Conservation (phyloP, 192 early-diverging fungal genomes). For the Dissophora globulifera region DNA sequence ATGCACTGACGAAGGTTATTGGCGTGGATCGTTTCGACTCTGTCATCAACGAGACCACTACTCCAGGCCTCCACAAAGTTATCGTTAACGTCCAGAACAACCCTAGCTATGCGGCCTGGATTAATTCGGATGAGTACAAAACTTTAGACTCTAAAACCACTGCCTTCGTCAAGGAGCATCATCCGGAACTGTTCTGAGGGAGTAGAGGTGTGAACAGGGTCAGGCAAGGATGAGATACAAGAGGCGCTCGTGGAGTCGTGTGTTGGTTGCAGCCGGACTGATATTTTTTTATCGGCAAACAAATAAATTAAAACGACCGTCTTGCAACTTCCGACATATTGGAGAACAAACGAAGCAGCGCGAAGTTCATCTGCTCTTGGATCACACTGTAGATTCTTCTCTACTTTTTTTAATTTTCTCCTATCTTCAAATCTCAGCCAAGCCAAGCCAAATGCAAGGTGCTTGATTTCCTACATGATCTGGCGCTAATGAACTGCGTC, state of each 20-base stretch:
- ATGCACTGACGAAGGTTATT: conserved; percentile 24
- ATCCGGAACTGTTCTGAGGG: conserved; percentile 8
- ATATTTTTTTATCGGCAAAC: too few species aligned
- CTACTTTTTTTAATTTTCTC: too few species aligned
- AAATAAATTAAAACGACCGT: too few species aligned
- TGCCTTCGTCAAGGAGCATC: conserved; percentile 12
- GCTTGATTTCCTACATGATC: background rate
- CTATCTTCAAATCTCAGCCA: too few species aligned
- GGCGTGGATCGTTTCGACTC: conserved; percentile 17
- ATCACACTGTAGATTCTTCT: too few species aligned
- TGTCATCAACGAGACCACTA: conserved; percentile 22
- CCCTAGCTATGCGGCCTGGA: conserved; percentile 21
- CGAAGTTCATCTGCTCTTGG: too few species aligned
- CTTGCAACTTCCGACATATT: too few species aligned
- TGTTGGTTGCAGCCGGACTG: too few species aligned
- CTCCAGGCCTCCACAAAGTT: conserved; percentile 18
- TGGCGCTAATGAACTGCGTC: conserved; percentile 46
- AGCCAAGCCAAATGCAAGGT: background rate
- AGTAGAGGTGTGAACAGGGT: too few species aligned
- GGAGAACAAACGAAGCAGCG: too few species aligned
- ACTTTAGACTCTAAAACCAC: conserved; percentile 10
- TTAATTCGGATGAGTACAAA: conserved; percentile 24
- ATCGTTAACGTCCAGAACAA: conserved; percentile 19
- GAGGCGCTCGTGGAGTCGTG: too few species aligned
- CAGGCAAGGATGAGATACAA: too few species aligned